These are phyloP conservation scores for Tuber brumale DNA, from an alignment of 495 filamentous ascomycete genomes.

Conservation along the genomic window DNA sequence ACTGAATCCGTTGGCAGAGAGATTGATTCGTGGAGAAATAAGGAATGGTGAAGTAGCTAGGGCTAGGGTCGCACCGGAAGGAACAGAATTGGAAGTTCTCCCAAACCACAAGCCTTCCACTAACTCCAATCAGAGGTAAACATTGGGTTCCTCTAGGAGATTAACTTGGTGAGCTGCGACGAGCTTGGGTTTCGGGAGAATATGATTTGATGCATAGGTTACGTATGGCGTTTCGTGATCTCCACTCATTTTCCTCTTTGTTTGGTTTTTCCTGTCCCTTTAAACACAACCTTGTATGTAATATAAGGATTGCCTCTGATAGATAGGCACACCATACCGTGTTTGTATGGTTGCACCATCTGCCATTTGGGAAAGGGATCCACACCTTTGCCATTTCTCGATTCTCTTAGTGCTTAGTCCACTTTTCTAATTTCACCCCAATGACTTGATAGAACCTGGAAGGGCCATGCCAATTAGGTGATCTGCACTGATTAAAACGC, in stretches of 20 bases:
- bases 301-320: background rate
- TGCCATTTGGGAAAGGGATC: background rate
- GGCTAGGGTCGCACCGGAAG: conserved; percentile 57
- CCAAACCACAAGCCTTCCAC: conserved; percentile 12
- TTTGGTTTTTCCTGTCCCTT: background rate
- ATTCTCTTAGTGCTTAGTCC: background rate
- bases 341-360: background rate
- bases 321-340: background rate
- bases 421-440: background rate
- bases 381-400: background rate
- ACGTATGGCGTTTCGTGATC: background rate
- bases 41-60: conserved; percentile 64
- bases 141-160: background rate
- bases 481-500: background rate
- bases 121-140: background rate
- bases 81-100: conserved; percentile 49
- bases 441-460: background rate
- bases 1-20: conserved; percentile 79
- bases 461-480: background rate
- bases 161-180: background rate
- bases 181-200: background rate
- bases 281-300: background rate
- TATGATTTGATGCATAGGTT: background rate
- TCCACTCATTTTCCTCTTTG: background rate
- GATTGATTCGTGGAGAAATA: conserved; percentile 81